phyloP scores from a whole-genome alignment of 176 grass and related monocot genomes.

The Triticum timopheevii region DNA sequence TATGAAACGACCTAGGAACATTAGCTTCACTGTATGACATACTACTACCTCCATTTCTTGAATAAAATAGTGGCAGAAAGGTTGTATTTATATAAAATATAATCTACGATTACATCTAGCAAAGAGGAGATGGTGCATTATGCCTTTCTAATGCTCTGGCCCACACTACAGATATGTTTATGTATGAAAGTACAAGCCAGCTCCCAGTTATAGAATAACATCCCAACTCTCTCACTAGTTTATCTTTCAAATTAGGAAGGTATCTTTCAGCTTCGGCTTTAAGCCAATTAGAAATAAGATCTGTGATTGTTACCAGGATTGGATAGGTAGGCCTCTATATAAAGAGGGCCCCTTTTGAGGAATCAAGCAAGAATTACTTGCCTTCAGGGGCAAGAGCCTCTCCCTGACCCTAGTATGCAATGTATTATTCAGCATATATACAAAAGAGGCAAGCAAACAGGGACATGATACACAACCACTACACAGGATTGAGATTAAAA shows the following conservation, averaged over 20 bases:
- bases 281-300: neutral
- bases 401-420: neutral
- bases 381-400: neutral
- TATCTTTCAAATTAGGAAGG: neutral
- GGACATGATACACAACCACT: neutral
- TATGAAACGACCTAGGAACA: neutral
- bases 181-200: neutral
- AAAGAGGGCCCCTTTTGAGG: neutral
- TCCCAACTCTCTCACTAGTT: neutral
- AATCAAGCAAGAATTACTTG: neutral
- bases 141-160: neutral
- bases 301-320: neutral
- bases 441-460: neutral
- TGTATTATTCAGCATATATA: neutral
- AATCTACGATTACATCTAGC: constrained; percentile 15
- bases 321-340: neutral
- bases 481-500: neutral
- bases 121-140: neutral
- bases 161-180: neutral
- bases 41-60: neutral
- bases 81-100: neutral
- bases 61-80: constrained; percentile 27
- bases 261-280: neutral
- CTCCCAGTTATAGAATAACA: neutral
- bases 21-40: neutral